Evolutionary conservation across 2,329 filamentous ascomycete genomes (phyloP), one percentile per base, ranked within the genome.

Genomic region (Zarea fungicola): DNA sequence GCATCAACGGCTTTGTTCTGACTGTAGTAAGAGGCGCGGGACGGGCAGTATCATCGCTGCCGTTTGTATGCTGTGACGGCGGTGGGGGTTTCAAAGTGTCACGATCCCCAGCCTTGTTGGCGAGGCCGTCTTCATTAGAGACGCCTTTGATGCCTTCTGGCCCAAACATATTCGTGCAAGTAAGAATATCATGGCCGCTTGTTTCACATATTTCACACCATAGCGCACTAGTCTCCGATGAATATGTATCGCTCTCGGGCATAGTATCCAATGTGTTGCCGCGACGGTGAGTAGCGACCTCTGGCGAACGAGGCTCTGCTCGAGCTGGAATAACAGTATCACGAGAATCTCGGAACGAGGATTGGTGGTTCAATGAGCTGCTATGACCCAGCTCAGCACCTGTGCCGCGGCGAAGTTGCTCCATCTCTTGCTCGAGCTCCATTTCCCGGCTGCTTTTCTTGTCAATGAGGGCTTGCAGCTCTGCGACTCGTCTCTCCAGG

Each of bases 161-260:
- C 3, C 77, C 83, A 65, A 88, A 92, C 84, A 96, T 93, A 65
- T 89, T 92, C 46, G 87, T 90, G 75, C 92, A 97, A 19, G 88
- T 95, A 49, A 97, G 74, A 52, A 97, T 96, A 60, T 97, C 92
- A 62, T 97, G 92, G 14, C 92, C 91, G 40, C 81, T 78, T 28
- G 87, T 88, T 71, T 96, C 91, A 70, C 92, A 97, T 54, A 97
- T 93, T 69, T 97, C 93, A 68, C 92, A 97, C 87, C 88, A 95
- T 54, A 91, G 77, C 14, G 77, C 80, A 63, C 82, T 87, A 58
- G 77, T 83, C 62, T 90, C 87, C 23, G 79, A 81, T 31, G 85
- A 87, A 65, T 85, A 78, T 13, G 76, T 74, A 57, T 87, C 85
- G 60, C 80, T 87, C 65, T 87, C 85, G 35, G 75, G 76, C 83